Evolutionary conservation across 176 grass and related monocot genomes (phyloP).

Genomic region (Avena insularis): DNA sequence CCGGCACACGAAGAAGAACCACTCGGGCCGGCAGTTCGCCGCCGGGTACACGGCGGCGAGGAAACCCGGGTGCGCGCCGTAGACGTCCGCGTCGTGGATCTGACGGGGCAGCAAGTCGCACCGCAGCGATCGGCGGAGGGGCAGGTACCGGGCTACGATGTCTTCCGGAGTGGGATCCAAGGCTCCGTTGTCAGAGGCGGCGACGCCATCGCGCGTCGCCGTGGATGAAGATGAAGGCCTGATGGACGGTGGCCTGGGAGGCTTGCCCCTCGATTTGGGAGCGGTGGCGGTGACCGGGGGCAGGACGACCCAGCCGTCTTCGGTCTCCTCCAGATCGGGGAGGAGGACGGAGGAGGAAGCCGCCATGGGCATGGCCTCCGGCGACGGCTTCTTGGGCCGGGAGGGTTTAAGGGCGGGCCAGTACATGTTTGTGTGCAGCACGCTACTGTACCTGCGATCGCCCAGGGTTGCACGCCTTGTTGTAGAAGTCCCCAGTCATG

Average conservation of each 20-base stretch:
- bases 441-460: background rate
- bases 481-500: background rate
- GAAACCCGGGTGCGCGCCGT: conserved; percentile 46
- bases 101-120: conserved; percentile 40
- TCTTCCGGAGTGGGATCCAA: conserved; percentile 21
- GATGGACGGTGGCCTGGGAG: background rate
- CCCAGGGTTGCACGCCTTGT: background rate
- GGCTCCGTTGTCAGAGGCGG: background rate
- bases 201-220: background rate
- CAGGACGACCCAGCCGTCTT: conserved; percentile 54
- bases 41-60: conserved; percentile 39
- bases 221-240: background rate
- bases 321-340: conserved; percentile 30
- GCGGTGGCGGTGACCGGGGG: background rate
- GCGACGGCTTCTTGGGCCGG: conserved; percentile 15
- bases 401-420: conserved; percentile 30
- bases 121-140: conserved; percentile 35
- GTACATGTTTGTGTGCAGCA: conserved; percentile 14
- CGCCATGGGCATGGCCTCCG: background rate
- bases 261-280: background rate
- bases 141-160: conserved; percentile 44
- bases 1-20: conserved; percentile 57
- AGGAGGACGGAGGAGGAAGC: background rate
- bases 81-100: conserved; percentile 50
- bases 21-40: conserved; percentile 24